A percentile compares a stretch with the other conserved stretches of the same genome.
phyloP scores from a whole-genome alignment of 23 red algal species.

The Pyropia haitanensis region DNA sequence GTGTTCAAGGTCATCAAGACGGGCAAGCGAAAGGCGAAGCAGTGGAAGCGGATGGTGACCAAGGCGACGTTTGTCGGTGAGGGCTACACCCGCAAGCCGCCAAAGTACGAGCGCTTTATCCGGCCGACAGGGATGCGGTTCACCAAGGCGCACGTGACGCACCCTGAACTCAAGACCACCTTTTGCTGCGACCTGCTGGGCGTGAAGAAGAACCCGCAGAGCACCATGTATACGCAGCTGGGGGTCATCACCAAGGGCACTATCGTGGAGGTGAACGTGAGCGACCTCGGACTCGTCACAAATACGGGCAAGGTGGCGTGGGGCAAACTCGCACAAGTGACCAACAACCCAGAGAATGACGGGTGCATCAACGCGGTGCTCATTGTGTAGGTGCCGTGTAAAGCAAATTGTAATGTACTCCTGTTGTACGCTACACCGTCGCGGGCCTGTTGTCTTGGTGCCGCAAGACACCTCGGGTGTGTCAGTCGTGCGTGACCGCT shows the following conservation, averaged over 20 bases:
- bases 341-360: conserved; percentile 95
- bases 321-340: conserved; percentile 97
- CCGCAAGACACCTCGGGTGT: no score
- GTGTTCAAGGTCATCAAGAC: conserved; percentile 93
- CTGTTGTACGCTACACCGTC: no score
- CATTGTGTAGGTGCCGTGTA: conserved; percentile 37
- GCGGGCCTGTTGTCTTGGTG: no score
- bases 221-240: conserved; percentile 67
- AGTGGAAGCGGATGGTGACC: conserved; percentile 99
- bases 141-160: conserved; percentile 94
- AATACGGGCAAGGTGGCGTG: conserved; percentile 97
- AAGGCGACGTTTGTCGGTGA: conserved; percentile 96
- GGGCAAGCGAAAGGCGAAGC: conserved; percentile 83
- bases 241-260: conserved; percentile 95
- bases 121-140: conserved; percentile 87
- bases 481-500: no score
- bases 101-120: conserved; percentile 99
- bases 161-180: conserved; percentile 94
- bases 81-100: conserved; percentile 79
- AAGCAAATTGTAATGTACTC: neutral
- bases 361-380: conserved; percentile 93
- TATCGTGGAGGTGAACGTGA: conserved; percentile 95
- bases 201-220: conserved; percentile 96
- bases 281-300: conserved; percentile 90
- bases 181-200: conserved; percentile 93